phyloP scores from a whole-genome alignment of 768 basidiomycete species.

The Leucosporidium creatinivorum region DNA sequence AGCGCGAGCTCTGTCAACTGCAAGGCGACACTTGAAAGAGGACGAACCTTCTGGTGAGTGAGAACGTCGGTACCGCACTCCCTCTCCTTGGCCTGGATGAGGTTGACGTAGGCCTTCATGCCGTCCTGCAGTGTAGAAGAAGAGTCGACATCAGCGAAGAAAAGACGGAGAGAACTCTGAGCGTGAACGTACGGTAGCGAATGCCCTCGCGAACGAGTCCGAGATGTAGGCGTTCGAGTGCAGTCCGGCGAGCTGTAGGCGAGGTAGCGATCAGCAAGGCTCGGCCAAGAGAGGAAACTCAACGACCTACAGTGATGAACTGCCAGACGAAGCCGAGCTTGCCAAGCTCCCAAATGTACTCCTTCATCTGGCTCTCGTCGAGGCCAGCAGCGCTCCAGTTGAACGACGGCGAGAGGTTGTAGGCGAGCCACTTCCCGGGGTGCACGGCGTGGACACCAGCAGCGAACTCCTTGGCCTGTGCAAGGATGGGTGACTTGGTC shows the following conservation, averaged over 20 bases:
- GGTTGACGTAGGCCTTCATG: constrained; percentile 97
- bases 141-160: neutral
- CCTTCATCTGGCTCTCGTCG: constrained; percentile 71
- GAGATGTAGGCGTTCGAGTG: constrained; percentile 97
- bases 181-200: constrained; percentile 35
- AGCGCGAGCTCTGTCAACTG: too few relatives aligned
- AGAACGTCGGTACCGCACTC: constrained; percentile 93
- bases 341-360: constrained; percentile 84
- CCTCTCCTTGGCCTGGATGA: constrained; percentile 84
- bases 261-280: constrained; percentile 7
- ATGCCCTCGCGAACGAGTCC: constrained; percentile 80
- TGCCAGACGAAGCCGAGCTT: constrained; percentile 98
- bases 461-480: constrained; percentile 88
- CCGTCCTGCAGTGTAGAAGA: constrained; percentile 54
- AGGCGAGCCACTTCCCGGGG: constrained; percentile 91
- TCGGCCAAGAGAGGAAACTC: neutral
- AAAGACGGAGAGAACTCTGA: neutral
- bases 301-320: constrained; percentile 76
- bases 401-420: constrained; percentile 81
- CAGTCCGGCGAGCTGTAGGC: constrained; percentile 74
- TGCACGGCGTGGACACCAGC: constrained; percentile 64
- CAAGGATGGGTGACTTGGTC: constrained; percentile 86
- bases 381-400: constrained; percentile 72
- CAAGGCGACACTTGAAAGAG: too few relatives aligned
- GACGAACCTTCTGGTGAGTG: constrained; percentile 80